phyloP scores from a whole-genome alignment of 345 rosid species.

The Sonneratia caseolaris region DNA sequence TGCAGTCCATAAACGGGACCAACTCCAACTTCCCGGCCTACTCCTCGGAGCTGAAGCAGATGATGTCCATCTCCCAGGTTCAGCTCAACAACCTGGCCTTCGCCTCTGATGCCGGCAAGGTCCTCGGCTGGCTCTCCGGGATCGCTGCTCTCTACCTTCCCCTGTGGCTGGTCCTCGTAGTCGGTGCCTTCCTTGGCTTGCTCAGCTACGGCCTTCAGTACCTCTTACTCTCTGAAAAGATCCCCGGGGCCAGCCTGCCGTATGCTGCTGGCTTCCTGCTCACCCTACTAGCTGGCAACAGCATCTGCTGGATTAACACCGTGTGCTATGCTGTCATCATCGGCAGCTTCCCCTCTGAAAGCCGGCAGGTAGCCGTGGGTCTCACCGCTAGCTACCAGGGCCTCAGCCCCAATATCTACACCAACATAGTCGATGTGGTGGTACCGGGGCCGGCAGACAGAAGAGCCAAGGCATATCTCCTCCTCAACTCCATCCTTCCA shows the following conservation, averaged over 20 bases:
- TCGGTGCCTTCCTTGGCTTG: constrained; percentile 55
- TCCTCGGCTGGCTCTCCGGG: constrained; percentile 80
- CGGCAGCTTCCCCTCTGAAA: constrained; percentile 30
- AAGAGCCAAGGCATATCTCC: constrained; percentile 47
- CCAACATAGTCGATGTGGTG: constrained; percentile 38
- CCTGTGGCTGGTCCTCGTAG: constrained; percentile 59
- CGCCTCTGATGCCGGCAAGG: constrained; percentile 89
- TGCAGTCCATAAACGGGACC: constrained; percentile 69
- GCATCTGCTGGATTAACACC: constrained; percentile 96
- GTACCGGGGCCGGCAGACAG: constrained; percentile 4
- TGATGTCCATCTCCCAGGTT: constrained; percentile 64
- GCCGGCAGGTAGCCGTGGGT: constrained; percentile 62
- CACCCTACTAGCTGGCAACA: constrained; percentile 69
- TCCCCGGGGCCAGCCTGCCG: constrained; percentile 30
- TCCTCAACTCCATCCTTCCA: constrained; percentile 56
- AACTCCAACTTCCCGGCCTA: constrained; percentile 84
- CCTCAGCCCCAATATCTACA: constrained; percentile 66
- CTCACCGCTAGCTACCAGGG: constrained; percentile 67
- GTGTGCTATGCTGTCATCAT: constrained; percentile 54
- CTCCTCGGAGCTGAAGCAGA: constrained; percentile 73
- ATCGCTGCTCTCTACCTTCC: constrained; percentile 67
- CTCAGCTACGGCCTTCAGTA: constrained; percentile 76
- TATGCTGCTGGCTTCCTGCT: constrained; percentile 48
- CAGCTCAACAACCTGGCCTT: constrained; percentile 82
- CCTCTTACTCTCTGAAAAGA: constrained; percentile 31